Conservation (phyloP, 768 basidiomycete genomes). For the Clathrus columnatus region DNA sequence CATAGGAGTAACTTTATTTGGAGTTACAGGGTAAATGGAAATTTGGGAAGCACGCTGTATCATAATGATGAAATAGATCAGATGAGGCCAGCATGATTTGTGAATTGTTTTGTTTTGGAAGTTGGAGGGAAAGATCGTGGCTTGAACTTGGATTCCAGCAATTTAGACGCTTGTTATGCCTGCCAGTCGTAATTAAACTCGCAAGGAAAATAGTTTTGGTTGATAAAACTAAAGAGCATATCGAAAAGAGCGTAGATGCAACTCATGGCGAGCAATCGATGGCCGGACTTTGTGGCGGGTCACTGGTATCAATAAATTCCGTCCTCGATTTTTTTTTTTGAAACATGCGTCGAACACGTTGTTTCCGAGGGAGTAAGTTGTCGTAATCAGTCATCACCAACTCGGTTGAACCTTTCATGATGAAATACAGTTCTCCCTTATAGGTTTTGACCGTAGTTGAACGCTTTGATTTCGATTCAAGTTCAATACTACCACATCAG, state of each 20-base stretch:
- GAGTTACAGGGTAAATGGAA: not conserved
- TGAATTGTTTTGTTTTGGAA: not conserved
- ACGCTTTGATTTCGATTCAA: too few relatives aligned
- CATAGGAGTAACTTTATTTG: not conserved
- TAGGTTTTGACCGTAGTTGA: too few relatives aligned
- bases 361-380: not conserved
- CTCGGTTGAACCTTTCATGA: not conserved
- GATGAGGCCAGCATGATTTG: not conserved
- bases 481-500: too few relatives aligned
- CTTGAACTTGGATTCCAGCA: too few relatives aligned
- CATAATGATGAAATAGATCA: not conserved
- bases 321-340: not conserved
- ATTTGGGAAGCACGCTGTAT: not conserved
- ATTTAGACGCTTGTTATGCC: not conserved
- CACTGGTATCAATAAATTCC: not conserved
- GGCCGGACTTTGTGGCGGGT: not conserved
- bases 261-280: not conserved
- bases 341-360: slow-evolving; percentile 11
- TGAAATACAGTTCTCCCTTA: not conserved
- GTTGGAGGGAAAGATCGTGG: not conserved
- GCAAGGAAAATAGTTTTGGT: too few relatives aligned
- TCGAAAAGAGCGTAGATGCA: too few relatives aligned
- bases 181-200: too few relatives aligned
- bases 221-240: too few relatives aligned
- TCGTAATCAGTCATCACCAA: slow-evolving; percentile 5